These are phyloP conservation scores for Phlyctochytrium planicorne DNA, from an alignment of 192 early-diverging fungal species.

Conservation along the genomic window DNA sequence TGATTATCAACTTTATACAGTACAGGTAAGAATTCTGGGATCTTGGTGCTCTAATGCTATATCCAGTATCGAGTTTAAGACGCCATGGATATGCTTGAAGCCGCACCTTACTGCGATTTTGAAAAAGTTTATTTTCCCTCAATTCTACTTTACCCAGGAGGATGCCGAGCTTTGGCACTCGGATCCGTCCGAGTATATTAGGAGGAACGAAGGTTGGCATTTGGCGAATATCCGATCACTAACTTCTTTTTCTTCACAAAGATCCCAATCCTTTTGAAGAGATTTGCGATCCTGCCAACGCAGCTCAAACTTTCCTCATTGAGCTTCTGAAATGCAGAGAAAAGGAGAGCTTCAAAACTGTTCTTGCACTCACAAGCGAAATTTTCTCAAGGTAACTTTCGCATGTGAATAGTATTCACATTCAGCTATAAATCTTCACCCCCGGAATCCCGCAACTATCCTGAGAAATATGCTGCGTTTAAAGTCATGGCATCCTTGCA, in stretches of 20 bases:
- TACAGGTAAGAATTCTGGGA: conserved; percentile 55
- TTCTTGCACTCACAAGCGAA: conserved; percentile 76
- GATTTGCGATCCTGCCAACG: conserved; percentile 70
- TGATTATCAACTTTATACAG: conserved; percentile 72
- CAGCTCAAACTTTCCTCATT: conserved; percentile 76
- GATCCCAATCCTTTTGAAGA: too few species aligned
- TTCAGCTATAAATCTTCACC: conserved; percentile 60
- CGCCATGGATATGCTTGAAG: conserved; percentile 88
- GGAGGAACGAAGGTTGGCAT: conserved; percentile 54
- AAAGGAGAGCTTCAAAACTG: conserved; percentile 74
- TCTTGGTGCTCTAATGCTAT: not conserved
- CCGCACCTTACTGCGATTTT: conserved; percentile 79
- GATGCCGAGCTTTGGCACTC: conserved; percentile 92
- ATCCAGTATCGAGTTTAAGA: conserved; percentile 76
- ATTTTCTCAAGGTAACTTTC: conserved; percentile 55
- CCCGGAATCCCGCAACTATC: conserved; percentile 67
- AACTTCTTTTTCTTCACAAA: too few species aligned
- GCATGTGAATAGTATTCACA: not conserved
- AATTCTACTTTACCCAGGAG: conserved; percentile 80
- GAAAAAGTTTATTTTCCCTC: conserved; percentile 89
- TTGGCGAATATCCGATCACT: too few species aligned
- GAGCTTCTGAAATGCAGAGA: conserved; percentile 76
- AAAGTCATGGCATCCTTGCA: conserved; percentile 90
- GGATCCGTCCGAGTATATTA: conserved; percentile 89
- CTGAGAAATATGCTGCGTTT: conserved; percentile 86